Percentiles rank a stretch among this genome's conserved stretches.
phyloP scores from a whole-genome alignment of 345 rosid genomes.

The Salix caprea region DNA sequence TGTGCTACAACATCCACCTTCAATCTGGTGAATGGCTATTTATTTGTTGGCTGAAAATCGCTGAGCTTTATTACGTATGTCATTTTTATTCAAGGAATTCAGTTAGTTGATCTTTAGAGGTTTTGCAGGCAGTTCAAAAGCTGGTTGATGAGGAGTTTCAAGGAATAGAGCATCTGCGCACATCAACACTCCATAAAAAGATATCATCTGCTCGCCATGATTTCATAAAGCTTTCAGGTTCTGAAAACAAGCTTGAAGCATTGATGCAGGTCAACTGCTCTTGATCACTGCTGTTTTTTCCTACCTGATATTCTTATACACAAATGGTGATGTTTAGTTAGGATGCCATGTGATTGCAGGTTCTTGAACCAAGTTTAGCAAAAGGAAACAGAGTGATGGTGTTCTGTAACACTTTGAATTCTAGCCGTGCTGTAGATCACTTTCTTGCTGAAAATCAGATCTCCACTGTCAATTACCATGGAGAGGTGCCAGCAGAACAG shows the following conservation, averaged over 20 bases:
- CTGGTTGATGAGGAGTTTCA: conserved; percentile 86
- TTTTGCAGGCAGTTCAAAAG: conserved; percentile 82
- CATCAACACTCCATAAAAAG: conserved; percentile 87
- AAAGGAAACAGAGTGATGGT: conserved; percentile 96
- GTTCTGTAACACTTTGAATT: conserved; percentile 83
- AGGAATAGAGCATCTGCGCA: conserved; percentile 82
- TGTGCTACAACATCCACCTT: background rate
- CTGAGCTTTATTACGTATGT: background rate
- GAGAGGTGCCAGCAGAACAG: conserved; percentile 92
- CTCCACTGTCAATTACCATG: conserved; percentile 86
- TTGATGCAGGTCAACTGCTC: conserved; percentile 60
- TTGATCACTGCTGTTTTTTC: background rate
- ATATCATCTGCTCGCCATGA: conserved; percentile 90
- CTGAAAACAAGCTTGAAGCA: conserved; percentile 91
- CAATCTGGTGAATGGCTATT: background rate
- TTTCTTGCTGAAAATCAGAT: conserved; percentile 76
- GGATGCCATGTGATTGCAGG: conserved; percentile 44
- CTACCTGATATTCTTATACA: background rate
- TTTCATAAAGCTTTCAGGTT: conserved; percentile 78
- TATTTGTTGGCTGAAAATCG: background rate
- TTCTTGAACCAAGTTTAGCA: conserved; percentile 90
- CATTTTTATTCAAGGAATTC: background rate
- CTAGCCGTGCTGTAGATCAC: conserved; percentile 92
- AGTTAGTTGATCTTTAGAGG: background rate
- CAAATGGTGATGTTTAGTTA: conserved; percentile 6